Conservation (phyloP, 306 rosid species). For the Malus domestica region DNA sequence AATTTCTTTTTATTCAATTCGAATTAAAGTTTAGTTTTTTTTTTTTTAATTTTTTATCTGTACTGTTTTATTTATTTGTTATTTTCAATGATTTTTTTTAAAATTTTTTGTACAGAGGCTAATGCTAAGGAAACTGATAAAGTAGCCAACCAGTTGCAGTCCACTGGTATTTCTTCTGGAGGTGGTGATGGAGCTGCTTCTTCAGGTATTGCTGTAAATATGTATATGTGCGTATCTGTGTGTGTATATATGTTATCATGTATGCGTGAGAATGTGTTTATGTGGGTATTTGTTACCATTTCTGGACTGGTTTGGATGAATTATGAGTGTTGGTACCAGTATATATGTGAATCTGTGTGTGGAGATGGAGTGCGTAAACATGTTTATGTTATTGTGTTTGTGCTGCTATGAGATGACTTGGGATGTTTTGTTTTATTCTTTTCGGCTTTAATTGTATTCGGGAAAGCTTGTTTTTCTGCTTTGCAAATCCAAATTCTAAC, state of each 20-base stretch:
- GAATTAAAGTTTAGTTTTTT: background rate
- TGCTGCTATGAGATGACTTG: background rate
- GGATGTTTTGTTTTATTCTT: background rate
- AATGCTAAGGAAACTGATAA: constrained; percentile 58
- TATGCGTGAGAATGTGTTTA: background rate
- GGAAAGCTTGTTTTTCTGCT: background rate
- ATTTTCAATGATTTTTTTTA: background rate
- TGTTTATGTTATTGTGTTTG: constrained; percentile 7
- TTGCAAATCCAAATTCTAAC: constrained; percentile 6
- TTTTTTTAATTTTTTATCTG: background rate
- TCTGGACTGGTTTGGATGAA: background rate
- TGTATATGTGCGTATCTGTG: background rate
- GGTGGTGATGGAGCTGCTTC: constrained; percentile 69
- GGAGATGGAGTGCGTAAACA: background rate
- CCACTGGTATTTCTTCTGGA: constrained; percentile 51
- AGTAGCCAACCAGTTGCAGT: constrained; percentile 63
- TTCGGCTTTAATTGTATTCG: background rate
- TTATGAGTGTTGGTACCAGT: background rate
- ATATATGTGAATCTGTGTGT: background rate
- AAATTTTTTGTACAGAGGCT: constrained; percentile 38
- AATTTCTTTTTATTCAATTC: background rate
- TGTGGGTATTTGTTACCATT: too few relatives aligned
- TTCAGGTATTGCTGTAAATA: constrained; percentile 44
- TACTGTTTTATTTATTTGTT: background rate
- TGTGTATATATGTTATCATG: background rate